These are phyloP conservation scores for Cornus florida DNA, from an alignment of 148 eudicot genomes.

Conservation along the genomic window DNA sequence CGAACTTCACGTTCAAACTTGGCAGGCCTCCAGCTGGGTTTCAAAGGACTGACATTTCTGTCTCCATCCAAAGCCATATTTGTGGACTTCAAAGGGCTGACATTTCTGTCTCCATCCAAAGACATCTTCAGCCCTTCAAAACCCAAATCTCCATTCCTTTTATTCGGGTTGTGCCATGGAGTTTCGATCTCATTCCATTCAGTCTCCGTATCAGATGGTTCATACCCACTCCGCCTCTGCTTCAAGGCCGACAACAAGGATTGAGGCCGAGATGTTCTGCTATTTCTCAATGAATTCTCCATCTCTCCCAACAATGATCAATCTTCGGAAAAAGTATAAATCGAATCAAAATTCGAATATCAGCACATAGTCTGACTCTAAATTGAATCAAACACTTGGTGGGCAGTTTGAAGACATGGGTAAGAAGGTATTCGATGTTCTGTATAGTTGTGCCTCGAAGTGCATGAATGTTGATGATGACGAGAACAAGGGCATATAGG, in stretches of 20 bases:
- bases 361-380: neutral
- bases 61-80: too few relatives aligned
- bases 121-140: neutral
- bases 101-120: slow-evolving; percentile 12
- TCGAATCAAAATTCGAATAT: neutral
- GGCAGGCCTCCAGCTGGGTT: slow-evolving; percentile 11
- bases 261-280: slow-evolving; percentile 2
- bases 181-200: slow-evolving; percentile 28
- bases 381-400: slow-evolving; percentile 9
- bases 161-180: slow-evolving; percentile 8
- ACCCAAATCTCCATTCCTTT: slow-evolving; percentile 12
- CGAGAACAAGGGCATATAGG: neutral
- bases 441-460: too few relatives aligned
- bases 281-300: slow-evolving; percentile 17
- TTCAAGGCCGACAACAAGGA: neutral
- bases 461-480: neutral
- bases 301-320: neutral
- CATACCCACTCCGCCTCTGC: slow-evolving; percentile 38
- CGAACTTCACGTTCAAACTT: slow-evolving; percentile 16
- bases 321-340: neutral
- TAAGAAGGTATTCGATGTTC: too few relatives aligned
- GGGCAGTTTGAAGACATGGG: neutral
- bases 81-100: too few relatives aligned
- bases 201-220: slow-evolving; percentile 52
- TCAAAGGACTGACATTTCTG: slow-evolving; percentile 15